These are phyloP conservation scores for Naganishia albida DNA, from an alignment of 1,284 basidiomycete species.

Conservation along the genomic window DNA sequence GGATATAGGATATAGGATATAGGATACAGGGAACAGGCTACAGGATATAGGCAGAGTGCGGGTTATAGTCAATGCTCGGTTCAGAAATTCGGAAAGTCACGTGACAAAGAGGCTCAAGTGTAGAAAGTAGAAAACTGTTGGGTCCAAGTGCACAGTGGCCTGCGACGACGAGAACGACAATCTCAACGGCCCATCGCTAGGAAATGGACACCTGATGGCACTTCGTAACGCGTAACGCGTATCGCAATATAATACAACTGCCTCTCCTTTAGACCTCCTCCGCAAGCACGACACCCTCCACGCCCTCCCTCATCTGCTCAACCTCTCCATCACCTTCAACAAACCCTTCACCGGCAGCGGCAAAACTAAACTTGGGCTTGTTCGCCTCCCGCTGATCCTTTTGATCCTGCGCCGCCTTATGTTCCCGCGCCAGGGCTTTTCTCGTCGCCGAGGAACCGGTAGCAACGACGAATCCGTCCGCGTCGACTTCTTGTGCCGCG, in stretches of 20 bases:
- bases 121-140: too few relatives aligned
- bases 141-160: too few relatives aligned
- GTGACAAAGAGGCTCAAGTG: too few relatives aligned
- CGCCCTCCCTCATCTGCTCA: constrained; percentile 40
- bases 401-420: constrained; percentile 26
- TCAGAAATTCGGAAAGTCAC: constrained; percentile 22
- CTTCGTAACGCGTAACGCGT: too few relatives aligned
- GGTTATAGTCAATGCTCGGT: constrained; percentile 27
- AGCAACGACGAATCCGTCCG: constrained; percentile 46
- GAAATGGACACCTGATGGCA: too few relatives aligned
- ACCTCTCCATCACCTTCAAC: constrained; percentile 38
- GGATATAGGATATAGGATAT: too few relatives aligned
- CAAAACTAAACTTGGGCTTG: constrained; percentile 48
- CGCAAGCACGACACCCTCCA: constrained; percentile 36
- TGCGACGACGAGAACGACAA: too few relatives aligned
- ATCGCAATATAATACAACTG: constrained; percentile 5
- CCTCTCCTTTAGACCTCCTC: constrained; percentile 32
- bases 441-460: constrained; percentile 29
- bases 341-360: constrained; percentile 44
- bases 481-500: constrained; percentile 32
- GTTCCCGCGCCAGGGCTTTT: constrained; percentile 22
- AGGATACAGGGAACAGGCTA: not conserved
- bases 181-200: too few relatives aligned
- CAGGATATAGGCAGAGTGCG: not conserved
- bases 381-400: constrained; percentile 30